Evolutionary conservation across 441 rosid species (phyloP), one percentile per base, ranked within the genome.

Genomic region (Capsella rubella): DNA sequence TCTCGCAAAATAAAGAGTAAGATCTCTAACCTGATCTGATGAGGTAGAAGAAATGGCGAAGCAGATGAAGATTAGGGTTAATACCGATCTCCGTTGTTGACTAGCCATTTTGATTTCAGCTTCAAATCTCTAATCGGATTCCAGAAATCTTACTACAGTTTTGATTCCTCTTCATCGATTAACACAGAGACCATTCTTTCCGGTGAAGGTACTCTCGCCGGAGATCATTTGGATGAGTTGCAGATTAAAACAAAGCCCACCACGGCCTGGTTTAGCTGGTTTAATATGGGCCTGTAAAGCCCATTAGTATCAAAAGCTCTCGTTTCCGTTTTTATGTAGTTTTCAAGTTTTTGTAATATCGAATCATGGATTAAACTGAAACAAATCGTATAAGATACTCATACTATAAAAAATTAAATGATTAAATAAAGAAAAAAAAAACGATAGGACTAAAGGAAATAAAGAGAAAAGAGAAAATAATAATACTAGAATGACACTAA

Each of bases 121-220:
- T 21, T 50, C 14, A 8, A 50, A 10, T 32, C 15, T 72, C 9
- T 13, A 42, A 12, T 42, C n/a, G 10, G 39, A 35, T 35, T 34
- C 9, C 37, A 34, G 37, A 34, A 34, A 35, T 8, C 35, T 9
- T 37, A 37, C 12, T 9, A 9, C 12, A 9, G 11, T 37, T 37
- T 37, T 43, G 67, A 59, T 45, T 70, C 43, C 15, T 52, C 21
- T 51, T 29, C 53, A 16, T 21, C 49, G 67, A 54, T 54, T 16
- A n/a, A 34, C 46, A 61, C 28, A 10, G 31, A 28, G 56, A 59
- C 7, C 40, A 54, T 45, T 35, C 51, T 61, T 39, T 29, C 67
- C 78, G 78, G 52, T 65, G 72, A 74, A 53, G 37, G 35, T 46
- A 8, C 25, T 66, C 60, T 21, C 25, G 77, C 72, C 72, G 78